Evolutionary conservation across 164 flowering plant genomes (phyloP), one percentile per base, ranked within the genome.

Genomic region (Hamamelis virginiana): DNA sequence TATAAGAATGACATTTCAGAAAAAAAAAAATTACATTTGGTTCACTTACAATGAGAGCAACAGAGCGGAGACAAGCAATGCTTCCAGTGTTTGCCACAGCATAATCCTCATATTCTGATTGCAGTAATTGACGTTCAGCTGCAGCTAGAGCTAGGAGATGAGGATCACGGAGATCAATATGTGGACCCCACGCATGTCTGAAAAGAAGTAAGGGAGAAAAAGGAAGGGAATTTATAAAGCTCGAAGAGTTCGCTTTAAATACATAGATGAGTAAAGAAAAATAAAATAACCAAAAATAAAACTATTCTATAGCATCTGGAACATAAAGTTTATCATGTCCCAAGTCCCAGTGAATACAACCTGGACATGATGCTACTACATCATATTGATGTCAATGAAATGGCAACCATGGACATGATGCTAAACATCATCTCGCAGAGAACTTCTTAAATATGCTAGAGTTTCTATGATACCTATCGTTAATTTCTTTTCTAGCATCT

Each of bases 121-220:
- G 83, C 64, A 85, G 70, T 28, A 83, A 74, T 70, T 75, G 87
- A 66, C 73, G 85, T 68, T 88, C 88, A 25, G 89, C 85, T 43
- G 84, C 87, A 46, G 92, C 78, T 64, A 85, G 74, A 52, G 89
- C 88, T 64, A 88, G 75, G 62, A 86, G 72, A 64, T 76, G 86
- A 72, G 89, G 80, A 72, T 86, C 86, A 4, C 73, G 83, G 52
- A 86, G 80, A 75, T 81, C 87, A 18, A 83, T 75, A 56, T 74
- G 82, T 8, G 75, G 69, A 16, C 83, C 85, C 93, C 89, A 89
- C 43, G 86, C 78, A 76, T 85, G 90, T 69, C 90, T 89, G 74
- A 51, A 27, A n/a, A 44, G n/a, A 63, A 38, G 63, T 28, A 48
- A 1, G 14, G 56, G 48, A 27, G n/a, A 56, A 43, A 59, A 11